phyloP scores from a whole-genome alignment of 768 basidiomycete species.

The Tulasnella sp. region DNA sequence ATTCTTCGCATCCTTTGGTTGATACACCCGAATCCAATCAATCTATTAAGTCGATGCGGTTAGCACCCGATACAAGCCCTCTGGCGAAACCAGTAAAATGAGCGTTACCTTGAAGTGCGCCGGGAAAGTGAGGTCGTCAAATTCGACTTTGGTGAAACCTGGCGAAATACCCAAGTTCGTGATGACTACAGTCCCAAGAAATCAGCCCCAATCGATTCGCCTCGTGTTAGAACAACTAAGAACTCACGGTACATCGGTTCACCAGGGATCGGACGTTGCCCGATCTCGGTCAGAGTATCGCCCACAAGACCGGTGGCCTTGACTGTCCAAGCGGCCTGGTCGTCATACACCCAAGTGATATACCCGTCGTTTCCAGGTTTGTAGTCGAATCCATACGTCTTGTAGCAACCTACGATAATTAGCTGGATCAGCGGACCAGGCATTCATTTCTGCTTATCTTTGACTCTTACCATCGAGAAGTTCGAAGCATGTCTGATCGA shows the following conservation, averaged over 20 bases:
- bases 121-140: not conserved
- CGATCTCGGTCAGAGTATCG: conserved; percentile 49
- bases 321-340: conserved; percentile 56
- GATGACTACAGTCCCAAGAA: conserved; percentile 45
- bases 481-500: conserved; percentile 64
- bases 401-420: conserved; percentile 35
- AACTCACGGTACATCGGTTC: conserved; percentile 60
- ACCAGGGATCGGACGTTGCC: conserved; percentile 57
- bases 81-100: conserved; percentile 27
- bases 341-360: conserved; percentile 65
- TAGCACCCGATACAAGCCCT: conserved; percentile 22
- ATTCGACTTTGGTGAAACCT: conserved; percentile 54
- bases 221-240: not conserved
- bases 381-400: conserved; percentile 76
- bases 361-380: conserved; percentile 67
- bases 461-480: conserved; percentile 18
- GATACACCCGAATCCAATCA: conserved; percentile 89
- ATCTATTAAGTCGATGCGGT: conserved; percentile 54
- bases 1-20: conserved; percentile 54
- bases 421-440: conserved; percentile 29
- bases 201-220: not conserved
- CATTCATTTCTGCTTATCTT: conserved; percentile 39
- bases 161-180: conserved; percentile 74
- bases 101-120: not conserved
- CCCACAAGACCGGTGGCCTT: conserved; percentile 51